Evolutionary conservation across 2,329 filamentous ascomycete species (phyloP).

Genomic region (Botrytis elliptica): DNA sequence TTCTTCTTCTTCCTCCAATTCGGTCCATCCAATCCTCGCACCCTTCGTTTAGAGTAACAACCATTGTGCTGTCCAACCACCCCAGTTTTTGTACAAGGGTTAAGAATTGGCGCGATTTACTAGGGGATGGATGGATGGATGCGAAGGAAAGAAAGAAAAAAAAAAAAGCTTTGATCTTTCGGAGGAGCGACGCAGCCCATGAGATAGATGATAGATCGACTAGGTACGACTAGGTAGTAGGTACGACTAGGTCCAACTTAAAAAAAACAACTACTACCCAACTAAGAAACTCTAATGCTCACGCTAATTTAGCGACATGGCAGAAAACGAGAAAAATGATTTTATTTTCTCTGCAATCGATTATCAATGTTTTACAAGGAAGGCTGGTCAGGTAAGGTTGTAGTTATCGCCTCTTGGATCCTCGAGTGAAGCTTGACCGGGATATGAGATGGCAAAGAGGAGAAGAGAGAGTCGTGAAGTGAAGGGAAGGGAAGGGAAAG

Average conservation of each 20-base stretch:
- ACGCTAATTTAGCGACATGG: background rate
- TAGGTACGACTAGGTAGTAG: background rate
- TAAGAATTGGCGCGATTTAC: background rate
- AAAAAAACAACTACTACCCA: constrained; percentile 1
- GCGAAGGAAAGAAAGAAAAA: background rate
- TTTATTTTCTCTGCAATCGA: background rate
- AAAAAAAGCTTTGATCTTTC: background rate
- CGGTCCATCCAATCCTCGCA: constrained; percentile 9
- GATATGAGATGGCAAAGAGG: background rate
- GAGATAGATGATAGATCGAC: background rate
- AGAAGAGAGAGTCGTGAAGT: background rate
- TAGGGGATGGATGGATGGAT: constrained; percentile 5
- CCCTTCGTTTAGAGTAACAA: constrained; percentile 1
- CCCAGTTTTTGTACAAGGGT: constrained; percentile 12
- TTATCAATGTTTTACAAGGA: background rate
- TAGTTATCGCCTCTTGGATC: constrained; percentile 18
- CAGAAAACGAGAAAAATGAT: background rate
- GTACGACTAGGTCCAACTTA: too few species aligned
- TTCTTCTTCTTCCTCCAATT: background rate
- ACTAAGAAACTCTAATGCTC: background rate
- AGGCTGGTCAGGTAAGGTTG: background rate
- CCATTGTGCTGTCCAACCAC: constrained; percentile 17
- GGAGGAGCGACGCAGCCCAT: background rate
- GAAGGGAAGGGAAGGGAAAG: background rate
- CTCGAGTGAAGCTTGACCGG: constrained; percentile 7